Evolutionary conservation across 1,284 basidiomycete genomes (phyloP).

Genomic region (Cryptococcus sp.): DNA sequence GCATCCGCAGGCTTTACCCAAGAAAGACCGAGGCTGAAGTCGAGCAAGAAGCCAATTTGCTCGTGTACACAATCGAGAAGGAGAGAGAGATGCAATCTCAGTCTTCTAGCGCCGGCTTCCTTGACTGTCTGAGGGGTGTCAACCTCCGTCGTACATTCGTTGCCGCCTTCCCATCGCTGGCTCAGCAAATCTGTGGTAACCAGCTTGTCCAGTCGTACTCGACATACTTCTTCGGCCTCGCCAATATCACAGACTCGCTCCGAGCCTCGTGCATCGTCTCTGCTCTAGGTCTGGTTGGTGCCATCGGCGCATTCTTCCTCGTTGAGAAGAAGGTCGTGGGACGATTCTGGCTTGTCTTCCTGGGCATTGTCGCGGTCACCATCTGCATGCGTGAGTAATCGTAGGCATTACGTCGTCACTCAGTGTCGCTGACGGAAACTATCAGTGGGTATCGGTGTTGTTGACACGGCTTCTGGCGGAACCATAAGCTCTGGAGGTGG

Average conservation of each 20-base stretch:
- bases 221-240: conserved; percentile 28
- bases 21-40: conserved; percentile 37
- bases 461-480: conserved; percentile 8
- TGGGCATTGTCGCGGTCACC: conserved; percentile 20
- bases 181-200: conserved; percentile 22
- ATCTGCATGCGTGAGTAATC: conserved; percentile 22
- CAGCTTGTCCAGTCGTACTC: conserved; percentile 19
- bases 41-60: conserved; percentile 18
- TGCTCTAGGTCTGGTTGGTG: conserved; percentile 17
- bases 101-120: conserved; percentile 36
- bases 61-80: conserved; percentile 25
- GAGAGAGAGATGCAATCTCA: conserved; percentile 16
- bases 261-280: conserved; percentile 8
- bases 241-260: conserved; percentile 16
- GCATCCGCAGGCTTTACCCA: conserved; percentile 13
- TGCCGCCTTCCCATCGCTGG: conserved; percentile 24
- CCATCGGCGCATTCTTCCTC: conserved; percentile 24
- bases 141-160: conserved; percentile 46
- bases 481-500: conserved; percentile 11
- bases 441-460: conserved; percentile 15
- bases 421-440: neutral
- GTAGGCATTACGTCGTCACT: no score
- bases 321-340: conserved; percentile 21
- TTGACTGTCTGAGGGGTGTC: conserved; percentile 49
- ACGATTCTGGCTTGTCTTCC: conserved; percentile 19